Evolutionary conservation across 352 stramenopile species (phyloP).

Genomic region (Phytophthora meadii): DNA sequence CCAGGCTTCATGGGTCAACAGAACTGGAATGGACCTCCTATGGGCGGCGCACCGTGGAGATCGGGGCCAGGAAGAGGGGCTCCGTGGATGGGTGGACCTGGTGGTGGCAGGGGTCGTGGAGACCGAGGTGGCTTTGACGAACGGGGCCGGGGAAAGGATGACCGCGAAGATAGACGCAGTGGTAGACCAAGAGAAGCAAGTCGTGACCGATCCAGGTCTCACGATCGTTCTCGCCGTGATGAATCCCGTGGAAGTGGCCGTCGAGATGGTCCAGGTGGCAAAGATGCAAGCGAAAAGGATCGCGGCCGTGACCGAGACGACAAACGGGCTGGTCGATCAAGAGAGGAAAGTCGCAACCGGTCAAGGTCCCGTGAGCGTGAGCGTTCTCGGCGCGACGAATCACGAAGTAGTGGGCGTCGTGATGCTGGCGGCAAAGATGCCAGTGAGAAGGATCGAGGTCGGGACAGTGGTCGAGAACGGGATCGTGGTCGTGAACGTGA

Average conservation of each 20-base stretch:
- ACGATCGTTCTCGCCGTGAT: slow-evolving; percentile 47
- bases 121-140: slow-evolving; percentile 53
- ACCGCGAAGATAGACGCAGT: slow-evolving; percentile 36
- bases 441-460: slow-evolving; percentile 8
- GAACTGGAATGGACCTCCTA: slow-evolving; percentile 58
- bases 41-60: slow-evolving; percentile 50
- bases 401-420: slow-evolving; percentile 7
- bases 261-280: slow-evolving; percentile 29
- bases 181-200: slow-evolving; percentile 48
- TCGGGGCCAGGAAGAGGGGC: slow-evolving; percentile 47
- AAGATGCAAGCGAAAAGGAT: slow-evolving; percentile 31
- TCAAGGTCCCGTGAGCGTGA: slow-evolving; percentile 42
- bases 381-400: slow-evolving; percentile 19
- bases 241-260: slow-evolving; percentile 29
- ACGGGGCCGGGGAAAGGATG: slow-evolving; percentile 48
- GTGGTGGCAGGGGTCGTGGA: slow-evolving; percentile 45
- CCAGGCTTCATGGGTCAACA: slow-evolving; percentile 49
- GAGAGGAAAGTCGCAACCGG: slow-evolving; percentile 5
- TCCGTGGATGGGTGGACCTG: slow-evolving; percentile 62
- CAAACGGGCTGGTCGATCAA: slow-evolving; percentile 22
- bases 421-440: slow-evolving; percentile 15
- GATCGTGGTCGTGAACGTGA: slow-evolving; percentile 35
- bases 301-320: slow-evolving; percentile 17
- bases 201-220: slow-evolving; percentile 67
- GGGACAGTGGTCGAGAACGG: slow-evolving; percentile 18